Percentiles rank a stretch among this genome's conserved stretches.
phyloP scores from a whole-genome alignment of 139 green algal species.

The Pseudopediastrum boryanum region DNA sequence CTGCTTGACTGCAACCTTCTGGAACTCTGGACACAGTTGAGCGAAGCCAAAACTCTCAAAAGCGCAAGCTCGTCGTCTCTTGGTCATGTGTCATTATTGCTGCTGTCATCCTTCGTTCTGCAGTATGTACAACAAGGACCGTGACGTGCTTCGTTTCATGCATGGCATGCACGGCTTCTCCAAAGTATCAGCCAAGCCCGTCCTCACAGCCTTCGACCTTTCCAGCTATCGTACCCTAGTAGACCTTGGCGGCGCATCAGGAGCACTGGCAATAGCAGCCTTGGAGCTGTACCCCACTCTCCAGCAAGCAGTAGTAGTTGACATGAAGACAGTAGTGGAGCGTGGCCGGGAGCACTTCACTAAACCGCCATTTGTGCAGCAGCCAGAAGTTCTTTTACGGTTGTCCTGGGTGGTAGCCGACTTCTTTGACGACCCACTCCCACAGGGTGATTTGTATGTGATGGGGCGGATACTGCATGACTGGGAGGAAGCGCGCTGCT shows the following conservation, averaged over 20 bases:
- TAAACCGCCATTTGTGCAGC: neutral
- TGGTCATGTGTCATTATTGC: no score
- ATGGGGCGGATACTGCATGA: slow-evolving; percentile 52
- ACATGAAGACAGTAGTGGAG: slow-evolving; percentile 42
- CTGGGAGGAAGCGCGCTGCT: slow-evolving; percentile 40
- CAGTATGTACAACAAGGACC: slow-evolving; percentile 33
- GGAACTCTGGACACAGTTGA: no score
- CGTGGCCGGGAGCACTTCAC: slow-evolving; percentile 35
- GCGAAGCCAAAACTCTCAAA: no score
- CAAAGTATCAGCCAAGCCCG: slow-evolving; percentile 19
- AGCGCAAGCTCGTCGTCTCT: no score
- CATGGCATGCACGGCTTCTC: slow-evolving; percentile 47
- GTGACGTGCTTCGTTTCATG: slow-evolving; percentile 47
- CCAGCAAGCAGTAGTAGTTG: slow-evolving; percentile 36
- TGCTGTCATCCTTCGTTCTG: no score
- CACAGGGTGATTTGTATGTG: slow-evolving; percentile 38
- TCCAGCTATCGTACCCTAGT: slow-evolving; percentile 6
- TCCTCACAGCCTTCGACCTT: slow-evolving; percentile 50
- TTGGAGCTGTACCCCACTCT: slow-evolving; percentile 23
- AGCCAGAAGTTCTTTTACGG: slow-evolving; percentile 5
- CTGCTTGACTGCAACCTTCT: no score
- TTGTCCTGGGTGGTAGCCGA: slow-evolving; percentile 45
- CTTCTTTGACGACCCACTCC: slow-evolving; percentile 43
- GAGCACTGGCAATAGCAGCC: slow-evolving; percentile 34
- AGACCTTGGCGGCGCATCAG: slow-evolving; percentile 48